Base-by-base conservation (phyloP, 371 early-diverging fungal species). In the Apophysomyces trapeziformis region DNA sequence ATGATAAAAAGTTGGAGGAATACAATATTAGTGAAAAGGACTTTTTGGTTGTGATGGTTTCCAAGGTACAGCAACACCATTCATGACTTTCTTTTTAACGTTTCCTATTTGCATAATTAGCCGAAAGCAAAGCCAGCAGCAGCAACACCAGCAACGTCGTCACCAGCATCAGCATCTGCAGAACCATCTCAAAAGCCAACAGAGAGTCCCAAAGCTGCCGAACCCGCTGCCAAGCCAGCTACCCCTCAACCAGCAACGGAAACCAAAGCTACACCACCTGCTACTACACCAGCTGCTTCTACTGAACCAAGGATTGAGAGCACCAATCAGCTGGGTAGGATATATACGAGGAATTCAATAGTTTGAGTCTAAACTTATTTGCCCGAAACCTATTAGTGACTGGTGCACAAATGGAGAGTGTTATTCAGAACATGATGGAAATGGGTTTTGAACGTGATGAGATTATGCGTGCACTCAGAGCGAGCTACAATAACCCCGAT, bases 401-500 rank as follows among this genome's bases (percentile, higher is more conserved):
- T 9, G 95, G 95, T 37, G 60, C 81, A 45, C 80, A 86, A 60
- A 89, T 89, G 63, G 94, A 95, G 68, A 81, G 85, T 56, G 94
- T 93, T 16, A 85, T 97, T 47, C 76, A 84, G 57, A 92, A 91
- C 72, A 90, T 98, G 89, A 84, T 96, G 72, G 97, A 97, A 65
- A 95, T 98, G 96, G 99, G 99, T 6, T 98, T 93, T 78, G 87
- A 90, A 62, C 88, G 94, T 60, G 93, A 93, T 12, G 87, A 95
- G 71, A 93, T 95, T 67, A 87, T 89, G 57, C 77, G 81, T 62
- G 98, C 98, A 36, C 94, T 98, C 91, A 89, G 96, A 41, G 97
- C 98, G 14, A 95, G 95, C 69, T 98, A 91, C 77, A 97, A 97
- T 78, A 98, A 98, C 74, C 96, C 99, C 5, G 96, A 96, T 72